Percentiles rank a stretch among this genome's conserved stretches.
phyloP scores from a whole-genome alignment of 805 yeast genomes.

The Wickerhamomyces bovis region DNA sequence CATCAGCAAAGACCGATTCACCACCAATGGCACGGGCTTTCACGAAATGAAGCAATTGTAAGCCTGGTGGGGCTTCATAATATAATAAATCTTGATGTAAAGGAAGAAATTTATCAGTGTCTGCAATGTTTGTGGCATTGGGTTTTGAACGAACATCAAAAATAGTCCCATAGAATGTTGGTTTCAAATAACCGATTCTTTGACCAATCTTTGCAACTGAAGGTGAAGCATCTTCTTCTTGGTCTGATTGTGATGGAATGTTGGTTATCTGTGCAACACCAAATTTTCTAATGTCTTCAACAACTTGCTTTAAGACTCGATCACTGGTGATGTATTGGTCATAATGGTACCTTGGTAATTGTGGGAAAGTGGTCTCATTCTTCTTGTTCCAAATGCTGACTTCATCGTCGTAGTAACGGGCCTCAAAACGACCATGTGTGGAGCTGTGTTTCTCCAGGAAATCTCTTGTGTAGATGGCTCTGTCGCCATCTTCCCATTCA shows the following conservation, averaged over 20 bases:
- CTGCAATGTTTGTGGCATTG: constrained; percentile 62
- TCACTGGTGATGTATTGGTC: constrained; percentile 12
- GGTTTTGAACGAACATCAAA: constrained; percentile 56
- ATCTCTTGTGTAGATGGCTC: constrained; percentile 34
- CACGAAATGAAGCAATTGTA: constrained; percentile 61
- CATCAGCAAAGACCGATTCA: constrained; percentile 63
- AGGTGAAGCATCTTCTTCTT: constrained; percentile 25
- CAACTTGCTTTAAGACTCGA: constrained; percentile 27
- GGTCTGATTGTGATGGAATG: constrained; percentile 38
- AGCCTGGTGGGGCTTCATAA: constrained; percentile 77
- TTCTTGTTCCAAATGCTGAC: constrained; percentile 42
- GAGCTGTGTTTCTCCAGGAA: constrained; percentile 43
- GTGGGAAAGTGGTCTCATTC: constrained; percentile 14
- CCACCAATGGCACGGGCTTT: constrained; percentile 54
- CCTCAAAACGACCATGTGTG: constrained; percentile 22
- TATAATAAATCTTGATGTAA: constrained; percentile 74
- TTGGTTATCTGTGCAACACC: constrained; percentile 54
- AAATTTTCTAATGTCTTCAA: constrained; percentile 42
- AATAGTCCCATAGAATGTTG: constrained; percentile 65
- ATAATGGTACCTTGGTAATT: constrained; percentile 5
- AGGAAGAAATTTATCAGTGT: constrained; percentile 58
- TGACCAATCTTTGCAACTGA: constrained; percentile 39
- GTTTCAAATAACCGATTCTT: constrained; percentile 60
- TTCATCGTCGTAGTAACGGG: constrained; percentile 30
- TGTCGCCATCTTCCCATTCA: constrained; percentile 43